Percentiles rank a stretch among this genome's conserved stretches.
phyloP scores from a whole-genome alignment of 1,284 basidiomycete genomes.

The Fomitiporia mediterranea region DNA sequence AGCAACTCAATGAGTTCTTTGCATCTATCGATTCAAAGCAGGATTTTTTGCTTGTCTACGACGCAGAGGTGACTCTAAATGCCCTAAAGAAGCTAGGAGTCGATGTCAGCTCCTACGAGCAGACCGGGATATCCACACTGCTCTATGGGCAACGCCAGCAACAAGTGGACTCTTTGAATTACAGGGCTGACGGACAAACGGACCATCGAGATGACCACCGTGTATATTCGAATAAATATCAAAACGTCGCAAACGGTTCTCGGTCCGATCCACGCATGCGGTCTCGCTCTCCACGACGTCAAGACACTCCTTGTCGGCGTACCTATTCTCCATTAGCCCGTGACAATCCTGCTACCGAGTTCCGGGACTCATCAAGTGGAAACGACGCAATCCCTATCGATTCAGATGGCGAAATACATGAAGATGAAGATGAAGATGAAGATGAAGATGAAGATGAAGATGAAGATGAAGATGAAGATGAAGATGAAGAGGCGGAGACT shows the following conservation, averaged over 20 bases:
- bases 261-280: conserved; percentile 1
- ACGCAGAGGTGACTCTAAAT: conserved; percentile 22
- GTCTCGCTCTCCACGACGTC: conserved; percentile 10
- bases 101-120: conserved; percentile 24
- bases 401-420: neutral
- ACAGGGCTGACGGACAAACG: neutral
- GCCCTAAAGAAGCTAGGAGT: conserved; percentile 27
- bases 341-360: neutral
- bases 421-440: neutral
- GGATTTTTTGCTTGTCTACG: conserved; percentile 30
- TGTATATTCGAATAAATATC: neutral
- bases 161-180: neutral
- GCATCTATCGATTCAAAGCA: conserved; percentile 4
- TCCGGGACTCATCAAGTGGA: neutral
- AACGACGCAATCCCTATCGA: neutral
- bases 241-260: neutral
- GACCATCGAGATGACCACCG: neutral
- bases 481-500: conserved; percentile 1
- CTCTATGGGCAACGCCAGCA: conserved; percentile 16
- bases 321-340: neutral
- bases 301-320: neutral
- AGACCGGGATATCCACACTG: conserved; percentile 25
- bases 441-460: conserved; percentile 2
- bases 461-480: conserved; percentile 1
- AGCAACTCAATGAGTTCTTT: conserved; percentile 23